Percentiles rank a stretch among this genome's conserved stretches.
phyloP scores from a whole-genome alignment of 164 flowering plant genomes.

The Vitis amurensis region DNA sequence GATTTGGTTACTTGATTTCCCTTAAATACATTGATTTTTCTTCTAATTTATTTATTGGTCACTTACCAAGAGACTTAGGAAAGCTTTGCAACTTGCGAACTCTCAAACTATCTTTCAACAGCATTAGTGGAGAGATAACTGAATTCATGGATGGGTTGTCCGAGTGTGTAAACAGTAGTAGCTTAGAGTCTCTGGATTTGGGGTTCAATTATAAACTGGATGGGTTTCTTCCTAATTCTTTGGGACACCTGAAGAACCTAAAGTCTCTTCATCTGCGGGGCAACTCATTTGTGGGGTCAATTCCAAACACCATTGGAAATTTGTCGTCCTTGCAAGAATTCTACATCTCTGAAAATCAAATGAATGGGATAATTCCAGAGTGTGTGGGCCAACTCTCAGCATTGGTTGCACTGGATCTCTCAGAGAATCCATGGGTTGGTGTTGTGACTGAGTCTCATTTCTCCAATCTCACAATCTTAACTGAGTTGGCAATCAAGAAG shows the following conservation, averaged over 20 bases:
- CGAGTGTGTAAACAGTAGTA: neutral
- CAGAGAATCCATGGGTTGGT: constrained; percentile 11
- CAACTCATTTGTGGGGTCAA: constrained; percentile 15
- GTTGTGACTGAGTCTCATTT: constrained; percentile 20
- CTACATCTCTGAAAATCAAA: neutral
- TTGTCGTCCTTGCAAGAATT: constrained; percentile 6
- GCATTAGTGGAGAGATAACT: constrained; percentile 1
- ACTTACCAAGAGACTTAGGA: neutral
- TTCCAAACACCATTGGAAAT: constrained; percentile 20
- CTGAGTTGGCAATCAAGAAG: no score
- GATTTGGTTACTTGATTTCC: no score
- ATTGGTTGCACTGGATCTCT: constrained; percentile 6
- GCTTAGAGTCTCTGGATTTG: constrained; percentile 7
- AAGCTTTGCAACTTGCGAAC: constrained; percentile 12
- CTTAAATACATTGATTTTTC: no score
- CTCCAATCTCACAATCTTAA: neutral
- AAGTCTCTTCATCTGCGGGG: neutral
- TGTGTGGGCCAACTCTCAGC: constrained; percentile 13
- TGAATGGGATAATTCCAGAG: constrained; percentile 17
- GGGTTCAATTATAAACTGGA: neutral
- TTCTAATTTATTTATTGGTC: no score
- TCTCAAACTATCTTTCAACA: neutral
- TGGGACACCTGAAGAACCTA: constrained; percentile 10
- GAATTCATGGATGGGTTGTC: constrained; percentile 4
- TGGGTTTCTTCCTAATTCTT: constrained; percentile 14